A percentile compares a stretch with the other conserved stretches of the same genome.
Conservation (phyloP, 225 moss, liverwort and hornwort genomes). For the Climacium dendroides region DNA sequence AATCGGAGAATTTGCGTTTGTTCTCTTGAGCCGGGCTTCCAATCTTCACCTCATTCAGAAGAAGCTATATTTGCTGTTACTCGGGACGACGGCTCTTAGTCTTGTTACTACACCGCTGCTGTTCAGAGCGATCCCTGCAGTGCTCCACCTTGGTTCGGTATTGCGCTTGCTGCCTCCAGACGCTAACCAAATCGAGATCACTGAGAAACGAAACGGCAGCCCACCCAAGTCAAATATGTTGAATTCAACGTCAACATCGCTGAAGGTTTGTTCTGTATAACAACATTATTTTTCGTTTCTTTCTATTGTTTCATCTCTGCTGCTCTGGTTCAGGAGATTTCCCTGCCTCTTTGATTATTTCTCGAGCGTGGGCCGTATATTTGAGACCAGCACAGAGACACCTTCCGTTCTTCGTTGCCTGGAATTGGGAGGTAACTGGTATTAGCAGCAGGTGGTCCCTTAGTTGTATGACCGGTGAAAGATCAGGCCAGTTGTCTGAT, state of each 20-base stretch:
- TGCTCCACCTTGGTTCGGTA: constrained; percentile 76
- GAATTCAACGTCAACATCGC: constrained; percentile 5
- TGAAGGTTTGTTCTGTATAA: constrained; percentile 45
- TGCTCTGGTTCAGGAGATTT: not conserved
- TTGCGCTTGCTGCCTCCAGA: constrained; percentile 79
- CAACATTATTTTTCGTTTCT: not conserved
- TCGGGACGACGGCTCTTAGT: constrained; percentile 96
- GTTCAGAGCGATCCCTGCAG: constrained; percentile 88
- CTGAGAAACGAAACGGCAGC: constrained; percentile 35
- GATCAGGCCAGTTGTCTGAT: not conserved
- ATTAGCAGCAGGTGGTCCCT: not conserved
- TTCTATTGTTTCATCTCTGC: not conserved
- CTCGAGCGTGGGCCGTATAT: not conserved
- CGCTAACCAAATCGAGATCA: constrained; percentile 27
- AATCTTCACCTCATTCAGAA: constrained; percentile 96
- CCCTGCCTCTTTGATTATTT: not conserved
- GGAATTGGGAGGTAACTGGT: not conserved
- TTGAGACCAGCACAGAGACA: not conserved
- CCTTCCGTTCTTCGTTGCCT: not conserved
- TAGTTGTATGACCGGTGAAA: not conserved
- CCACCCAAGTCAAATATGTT: not conserved
- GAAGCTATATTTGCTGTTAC: constrained; percentile 79
- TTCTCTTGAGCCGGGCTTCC: constrained; percentile 92
- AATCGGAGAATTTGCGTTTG: constrained; percentile 95
- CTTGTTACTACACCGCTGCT: constrained; percentile 90